Evolutionary conservation across 768 basidiomycete species (phyloP), one percentile per base, ranked within the genome.

Genomic region (Exidia glandulosa): DNA sequence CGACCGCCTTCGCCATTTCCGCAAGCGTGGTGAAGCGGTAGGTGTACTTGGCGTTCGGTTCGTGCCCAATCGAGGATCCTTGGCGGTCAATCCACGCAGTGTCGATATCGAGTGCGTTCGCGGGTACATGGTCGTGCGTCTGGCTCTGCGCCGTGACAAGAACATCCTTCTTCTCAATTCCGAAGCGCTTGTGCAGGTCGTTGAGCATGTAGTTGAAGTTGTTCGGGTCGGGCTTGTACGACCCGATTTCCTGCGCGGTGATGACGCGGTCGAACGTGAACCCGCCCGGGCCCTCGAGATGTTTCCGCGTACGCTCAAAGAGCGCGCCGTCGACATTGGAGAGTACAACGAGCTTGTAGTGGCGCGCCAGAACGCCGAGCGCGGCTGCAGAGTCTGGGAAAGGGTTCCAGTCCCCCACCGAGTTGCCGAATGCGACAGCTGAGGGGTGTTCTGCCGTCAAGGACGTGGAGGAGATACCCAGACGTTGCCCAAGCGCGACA

Each of bases 301-400:
- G 75, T 23, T 72, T 71, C 54, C 84, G 83, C 0, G 86, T 88
- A 63, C 77, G 72, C 2, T 33, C 50, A 67, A 88, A 87, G 32
- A 85, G 85, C 27, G 65, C 67, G 60, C 77, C 77, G 63, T 90
- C 88, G 66, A 90, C 83, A 69, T 90, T 90, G 64, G 87, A 88
- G 37, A 90, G 76, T 4, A 88, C 85, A 61, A 83, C 77, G 61
- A 90, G 82, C 59, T 83, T 84, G 74, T 81, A 89, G 66, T 80
- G 78, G 59, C 76, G 74, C 36, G 85, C 76, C 57, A 90, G 80
- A 31, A 75, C 70, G 56, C 75, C 77, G 4, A 90, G 79, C 0
- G 87, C 87, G 16, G 72, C 69, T 60, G 75, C 69, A 9, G 84
- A 85, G 69, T 90, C 88, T 0, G 82, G 79, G 72, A 89, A 90